phyloP scores from a whole-genome alignment of 164 flowering plant species.

The Magnolia officinalis region DNA sequence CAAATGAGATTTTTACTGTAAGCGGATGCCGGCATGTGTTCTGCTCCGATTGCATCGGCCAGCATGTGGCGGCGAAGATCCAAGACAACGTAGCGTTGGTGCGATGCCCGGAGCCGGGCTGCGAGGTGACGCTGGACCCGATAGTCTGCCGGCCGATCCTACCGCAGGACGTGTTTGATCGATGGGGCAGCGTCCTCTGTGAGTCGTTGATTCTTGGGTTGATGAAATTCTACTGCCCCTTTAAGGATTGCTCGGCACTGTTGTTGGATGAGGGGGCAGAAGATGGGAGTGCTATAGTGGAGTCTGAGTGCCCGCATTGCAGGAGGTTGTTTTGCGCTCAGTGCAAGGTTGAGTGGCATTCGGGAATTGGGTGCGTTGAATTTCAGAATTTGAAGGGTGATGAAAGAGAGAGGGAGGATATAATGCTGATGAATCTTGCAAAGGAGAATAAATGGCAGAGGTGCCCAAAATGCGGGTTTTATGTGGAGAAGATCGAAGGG shows the following conservation, averaged over 20 bases:
- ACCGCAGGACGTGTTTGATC: constrained; percentile 18
- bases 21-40: constrained; percentile 27
- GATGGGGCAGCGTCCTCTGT: constrained; percentile 14
- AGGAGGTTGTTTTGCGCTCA: constrained; percentile 37
- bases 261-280: constrained; percentile 10
- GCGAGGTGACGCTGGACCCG: constrained; percentile 21
- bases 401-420: constrained; percentile 29
- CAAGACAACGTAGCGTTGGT: constrained; percentile 13
- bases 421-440: constrained; percentile 32
- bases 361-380: constrained; percentile 24
- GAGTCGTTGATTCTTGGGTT: constrained; percentile 3
- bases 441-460: constrained; percentile 41
- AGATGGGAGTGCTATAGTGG: not conserved
- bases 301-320: constrained; percentile 36
- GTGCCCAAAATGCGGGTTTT: constrained; percentile 39
- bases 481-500: constrained; percentile 37
- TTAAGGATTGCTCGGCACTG: constrained; percentile 19
- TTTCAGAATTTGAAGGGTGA: constrained; percentile 16
- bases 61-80: constrained; percentile 21
- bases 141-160: constrained; percentile 22
- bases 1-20: constrained; percentile 1
- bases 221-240: constrained; percentile 19
- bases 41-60: constrained; percentile 36
- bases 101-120: constrained; percentile 30
- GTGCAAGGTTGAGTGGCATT: constrained; percentile 41